Evolutionary conservation across 2,329 filamentous ascomycete genomes (phyloP).

Genomic region (Didymella glomerata): DNA sequence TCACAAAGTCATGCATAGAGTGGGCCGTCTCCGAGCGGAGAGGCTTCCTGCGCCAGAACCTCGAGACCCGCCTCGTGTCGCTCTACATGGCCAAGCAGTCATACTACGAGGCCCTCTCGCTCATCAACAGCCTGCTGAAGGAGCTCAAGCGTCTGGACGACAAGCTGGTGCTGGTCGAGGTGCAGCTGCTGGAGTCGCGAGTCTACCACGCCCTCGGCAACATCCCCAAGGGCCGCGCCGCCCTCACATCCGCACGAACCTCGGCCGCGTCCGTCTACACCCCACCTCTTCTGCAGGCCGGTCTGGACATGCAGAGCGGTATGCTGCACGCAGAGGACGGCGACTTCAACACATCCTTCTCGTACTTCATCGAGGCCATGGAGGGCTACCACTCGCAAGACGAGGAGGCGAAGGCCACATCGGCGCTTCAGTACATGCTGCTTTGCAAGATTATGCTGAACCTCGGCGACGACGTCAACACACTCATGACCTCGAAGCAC

Average conservation of each 20-base stretch:
- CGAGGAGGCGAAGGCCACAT: constrained; percentile 87
- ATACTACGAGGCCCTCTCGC: constrained; percentile 94
- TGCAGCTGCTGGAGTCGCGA: constrained; percentile 94
- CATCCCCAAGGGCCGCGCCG: constrained; percentile 92
- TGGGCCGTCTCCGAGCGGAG: constrained; percentile 96
- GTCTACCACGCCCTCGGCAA: constrained; percentile 98
- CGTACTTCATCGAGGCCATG: constrained; percentile 98
- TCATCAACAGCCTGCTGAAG: constrained; percentile 94
- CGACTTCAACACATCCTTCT: constrained; percentile 98
- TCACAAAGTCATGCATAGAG: constrained; percentile 99
- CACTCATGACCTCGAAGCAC: constrained; percentile 94
- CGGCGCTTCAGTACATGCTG: constrained; percentile 98
- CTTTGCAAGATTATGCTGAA: constrained; percentile 99
- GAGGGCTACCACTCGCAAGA: constrained; percentile 97
- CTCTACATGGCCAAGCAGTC: constrained; percentile 97
- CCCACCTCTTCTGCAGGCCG: constrained; percentile 91
- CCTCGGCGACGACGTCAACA: constrained; percentile 92
- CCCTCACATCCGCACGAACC: constrained; percentile 91
- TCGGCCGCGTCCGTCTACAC: constrained; percentile 98
- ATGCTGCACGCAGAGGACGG: constrained; percentile 99
- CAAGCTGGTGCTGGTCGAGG: constrained; percentile 96
- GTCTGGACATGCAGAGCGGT: constrained; percentile 98
- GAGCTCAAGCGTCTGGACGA: constrained; percentile 98
- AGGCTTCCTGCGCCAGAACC: constrained; percentile 95
- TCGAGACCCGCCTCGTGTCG: constrained; percentile 91